These are phyloP conservation scores for Moringa oleifera DNA, from an alignment of 345 rosid genomes.

Conservation along the genomic window DNA sequence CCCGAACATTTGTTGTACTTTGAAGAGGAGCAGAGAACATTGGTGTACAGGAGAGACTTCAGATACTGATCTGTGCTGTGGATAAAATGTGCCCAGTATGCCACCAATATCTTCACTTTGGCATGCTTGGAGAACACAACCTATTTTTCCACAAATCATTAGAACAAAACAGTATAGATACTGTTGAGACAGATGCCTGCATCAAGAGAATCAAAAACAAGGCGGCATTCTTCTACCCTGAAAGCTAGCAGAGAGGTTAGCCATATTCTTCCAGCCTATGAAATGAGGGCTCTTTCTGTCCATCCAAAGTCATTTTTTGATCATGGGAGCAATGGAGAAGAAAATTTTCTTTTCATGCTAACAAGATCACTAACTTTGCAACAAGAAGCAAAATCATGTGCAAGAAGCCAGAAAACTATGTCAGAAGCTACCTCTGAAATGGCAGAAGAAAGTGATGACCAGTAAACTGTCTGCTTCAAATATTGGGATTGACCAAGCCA, in stretches of 20 bases:
- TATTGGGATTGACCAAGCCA: conserved; percentile 95
- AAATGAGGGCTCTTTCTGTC: too few species aligned
- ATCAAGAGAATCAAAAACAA: neutral
- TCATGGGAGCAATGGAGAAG: too few species aligned
- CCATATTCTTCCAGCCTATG: too few species aligned
- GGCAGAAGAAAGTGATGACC: conserved; percentile 75
- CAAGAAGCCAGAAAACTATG: neutral
- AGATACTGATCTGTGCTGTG: conserved; percentile 58
- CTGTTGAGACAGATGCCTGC: neutral
- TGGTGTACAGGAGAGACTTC: conserved; percentile 63
- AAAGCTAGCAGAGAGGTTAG: too few species aligned
- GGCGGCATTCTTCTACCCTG: too few species aligned
- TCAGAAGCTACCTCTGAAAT: conserved; percentile 56
- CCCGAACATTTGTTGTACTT: conserved; percentile 57
- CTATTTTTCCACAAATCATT: conserved; percentile 19
- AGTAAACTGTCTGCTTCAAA: conserved; percentile 44
- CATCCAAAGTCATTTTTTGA: too few species aligned
- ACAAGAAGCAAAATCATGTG: neutral
- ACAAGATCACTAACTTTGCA: too few species aligned
- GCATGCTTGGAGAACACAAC: conserved; percentile 82
- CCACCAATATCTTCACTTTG: conserved; percentile 68
- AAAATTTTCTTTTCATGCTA: neutral
- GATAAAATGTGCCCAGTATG: conserved; percentile 69
- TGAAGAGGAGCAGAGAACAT: conserved; percentile 68
- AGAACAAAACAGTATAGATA: neutral